A percentile compares a stretch with the other conserved stretches of the same genome.
Evolutionary conservation across 495 filamentous ascomycete species (phyloP).

Genomic region (Podospora conica): DNA sequence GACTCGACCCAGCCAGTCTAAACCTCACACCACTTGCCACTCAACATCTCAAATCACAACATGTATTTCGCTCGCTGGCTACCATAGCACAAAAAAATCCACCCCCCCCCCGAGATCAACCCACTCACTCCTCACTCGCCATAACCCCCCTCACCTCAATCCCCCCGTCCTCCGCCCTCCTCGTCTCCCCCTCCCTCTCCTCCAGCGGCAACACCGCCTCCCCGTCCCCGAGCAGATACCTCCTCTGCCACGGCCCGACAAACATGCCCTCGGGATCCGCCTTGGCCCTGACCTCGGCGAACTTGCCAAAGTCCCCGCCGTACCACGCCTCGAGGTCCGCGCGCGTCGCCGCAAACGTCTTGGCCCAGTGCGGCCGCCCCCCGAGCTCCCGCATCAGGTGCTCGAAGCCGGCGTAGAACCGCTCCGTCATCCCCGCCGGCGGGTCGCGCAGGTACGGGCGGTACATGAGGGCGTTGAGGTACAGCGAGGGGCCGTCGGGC

Average conservation of each 20-base stretch:
- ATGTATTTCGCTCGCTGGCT: too few species aligned
- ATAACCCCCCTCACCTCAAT: neutral
- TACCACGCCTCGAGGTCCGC: conserved; percentile 54
- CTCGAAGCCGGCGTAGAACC: conserved; percentile 93
- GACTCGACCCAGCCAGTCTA: too few species aligned
- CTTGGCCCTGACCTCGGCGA: conserved; percentile 59
- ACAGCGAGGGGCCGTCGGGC: conserved; percentile 69
- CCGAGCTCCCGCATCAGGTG: conserved; percentile 89
- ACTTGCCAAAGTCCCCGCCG: conserved; percentile 50
- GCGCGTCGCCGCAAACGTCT: conserved; percentile 69
- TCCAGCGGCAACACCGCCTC: conserved; percentile 1
- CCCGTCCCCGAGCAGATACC: conserved; percentile 51
- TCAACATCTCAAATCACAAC: too few species aligned
- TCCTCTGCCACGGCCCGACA: conserved; percentile 80
- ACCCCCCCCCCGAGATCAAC: too few species aligned
- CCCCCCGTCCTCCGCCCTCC: neutral
- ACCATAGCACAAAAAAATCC: too few species aligned
- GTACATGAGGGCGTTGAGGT: conserved; percentile 94
- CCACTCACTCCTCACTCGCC: neutral
- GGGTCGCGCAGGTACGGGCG: conserved; percentile 80
- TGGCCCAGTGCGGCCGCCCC: conserved; percentile 94
- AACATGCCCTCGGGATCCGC: conserved; percentile 92
- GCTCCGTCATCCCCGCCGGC: conserved; percentile 52
- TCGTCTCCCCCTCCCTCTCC: neutral
- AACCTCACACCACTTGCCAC: too few species aligned